Percentiles rank a stretch among this genome's conserved stretches.
Evolutionary conservation across 305 asterid species (phyloP).

Genomic region (Ajuga reptans): DNA sequence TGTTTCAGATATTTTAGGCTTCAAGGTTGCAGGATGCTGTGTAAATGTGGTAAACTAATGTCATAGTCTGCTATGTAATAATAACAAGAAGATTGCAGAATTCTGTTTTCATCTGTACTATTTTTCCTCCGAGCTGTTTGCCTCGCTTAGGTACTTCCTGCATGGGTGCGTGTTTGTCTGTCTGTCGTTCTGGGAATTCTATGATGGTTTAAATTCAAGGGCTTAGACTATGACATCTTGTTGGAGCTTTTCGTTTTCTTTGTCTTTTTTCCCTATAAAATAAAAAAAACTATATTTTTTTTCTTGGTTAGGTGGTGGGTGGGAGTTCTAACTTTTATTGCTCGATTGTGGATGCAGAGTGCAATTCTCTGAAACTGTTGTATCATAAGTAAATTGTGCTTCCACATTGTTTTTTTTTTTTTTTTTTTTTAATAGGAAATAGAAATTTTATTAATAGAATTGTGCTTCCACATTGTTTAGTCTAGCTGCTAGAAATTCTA

Average conservation of each 20-base stretch:
- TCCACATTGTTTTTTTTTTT: not conserved
- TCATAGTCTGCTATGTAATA: conserved; percentile 7
- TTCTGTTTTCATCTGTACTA: not conserved
- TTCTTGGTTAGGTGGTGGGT: not conserved
- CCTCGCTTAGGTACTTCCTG: not conserved
- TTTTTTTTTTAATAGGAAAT: no score
- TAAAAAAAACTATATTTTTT: not conserved
- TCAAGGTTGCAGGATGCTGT: not conserved
- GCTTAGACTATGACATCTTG: not conserved
- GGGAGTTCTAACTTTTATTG: not conserved
- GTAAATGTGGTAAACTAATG: conserved; percentile 4
- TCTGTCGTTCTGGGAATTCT: not conserved
- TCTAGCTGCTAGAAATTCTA: not conserved
- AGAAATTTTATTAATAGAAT: no score
- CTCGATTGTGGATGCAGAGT: not conserved
- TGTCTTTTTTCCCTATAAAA: not conserved
- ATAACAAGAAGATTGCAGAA: conserved; percentile 1
- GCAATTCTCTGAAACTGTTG: not conserved
- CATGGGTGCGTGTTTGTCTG: not conserved
- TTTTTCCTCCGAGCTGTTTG: not conserved
- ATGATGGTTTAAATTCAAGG: not conserved
- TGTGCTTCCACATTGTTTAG: not conserved
- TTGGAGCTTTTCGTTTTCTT: not conserved
- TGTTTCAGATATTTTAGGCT: conserved; percentile 9
- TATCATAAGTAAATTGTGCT: not conserved